phyloP scores from a whole-genome alignment of 768 basidiomycete genomes.

The Cubamyces sp. region DNA sequence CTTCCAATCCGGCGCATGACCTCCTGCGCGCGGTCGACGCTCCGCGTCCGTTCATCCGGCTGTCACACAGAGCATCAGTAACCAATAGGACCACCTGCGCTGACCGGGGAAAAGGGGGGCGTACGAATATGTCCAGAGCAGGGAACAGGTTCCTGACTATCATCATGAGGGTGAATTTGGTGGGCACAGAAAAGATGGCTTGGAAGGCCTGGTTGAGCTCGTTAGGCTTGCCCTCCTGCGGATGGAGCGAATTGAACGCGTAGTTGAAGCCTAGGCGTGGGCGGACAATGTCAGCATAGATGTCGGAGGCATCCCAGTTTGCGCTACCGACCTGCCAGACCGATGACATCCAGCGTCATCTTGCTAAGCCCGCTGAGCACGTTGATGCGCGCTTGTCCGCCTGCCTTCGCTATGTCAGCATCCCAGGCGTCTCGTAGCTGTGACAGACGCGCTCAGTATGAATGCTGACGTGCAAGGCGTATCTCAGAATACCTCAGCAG shows the following conservation, averaged over 20 bases:
- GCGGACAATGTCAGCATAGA: background rate
- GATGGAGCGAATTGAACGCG: constrained; percentile 36
- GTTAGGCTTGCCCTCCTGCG: constrained; percentile 28
- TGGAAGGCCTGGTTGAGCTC: constrained; percentile 38
- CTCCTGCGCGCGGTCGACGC: constrained; percentile 21
- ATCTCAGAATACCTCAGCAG: constrained; percentile 44
- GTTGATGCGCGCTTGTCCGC: constrained; percentile 33
- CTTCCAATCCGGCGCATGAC: constrained; percentile 36
- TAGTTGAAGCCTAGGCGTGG: constrained; percentile 37
- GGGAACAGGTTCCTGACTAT: constrained; percentile 28
- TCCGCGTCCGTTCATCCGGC: constrained; percentile 15
- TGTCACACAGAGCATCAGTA: background rate
- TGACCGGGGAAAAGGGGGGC: background rate
- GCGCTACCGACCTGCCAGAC: constrained; percentile 39
- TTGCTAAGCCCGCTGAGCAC: constrained; percentile 38
- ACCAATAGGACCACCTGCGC: background rate
- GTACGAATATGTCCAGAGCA: constrained; percentile 30
- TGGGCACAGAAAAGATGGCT: constrained; percentile 27
- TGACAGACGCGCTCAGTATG: background rate
- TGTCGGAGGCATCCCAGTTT: background rate
- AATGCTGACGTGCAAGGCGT: background rate
- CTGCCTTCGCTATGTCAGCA: constrained; percentile 36
- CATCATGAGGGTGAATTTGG: background rate
- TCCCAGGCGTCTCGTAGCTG: constrained; percentile 32
- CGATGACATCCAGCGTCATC: constrained; percentile 47